phyloP scores from a whole-genome alignment of 164 flowering plant species.

The Vitis cinerea region DNA sequence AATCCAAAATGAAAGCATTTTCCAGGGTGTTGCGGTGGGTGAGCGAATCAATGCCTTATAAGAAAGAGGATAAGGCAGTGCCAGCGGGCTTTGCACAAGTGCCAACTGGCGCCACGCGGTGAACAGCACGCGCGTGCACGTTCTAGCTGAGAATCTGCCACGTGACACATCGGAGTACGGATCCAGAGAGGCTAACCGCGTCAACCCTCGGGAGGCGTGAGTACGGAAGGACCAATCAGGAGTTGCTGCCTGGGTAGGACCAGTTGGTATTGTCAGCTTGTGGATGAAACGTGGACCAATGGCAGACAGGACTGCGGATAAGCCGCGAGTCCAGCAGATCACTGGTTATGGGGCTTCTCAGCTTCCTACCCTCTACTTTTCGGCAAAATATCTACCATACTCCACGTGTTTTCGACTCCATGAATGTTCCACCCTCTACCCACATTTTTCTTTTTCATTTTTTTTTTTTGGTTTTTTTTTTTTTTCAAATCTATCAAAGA shows the following conservation, averaged over 20 bases:
- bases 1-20: too few relatives aligned
- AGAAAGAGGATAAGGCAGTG: constrained; percentile 4
- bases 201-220: background rate
- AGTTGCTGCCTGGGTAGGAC: background rate
- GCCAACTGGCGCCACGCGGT: constrained; percentile 3
- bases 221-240: constrained; percentile 1
- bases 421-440: too few relatives aligned
- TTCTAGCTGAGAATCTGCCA: background rate
- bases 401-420: too few relatives aligned
- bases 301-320: background rate
- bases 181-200: background rate
- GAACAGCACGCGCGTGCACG: background rate
- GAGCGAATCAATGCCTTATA: background rate
- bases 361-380: too few relatives aligned
- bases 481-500: too few relatives aligned
- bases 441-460: too few relatives aligned
- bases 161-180: background rate
- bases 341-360: background rate
- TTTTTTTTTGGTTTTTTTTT: too few relatives aligned
- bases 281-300: background rate
- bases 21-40: background rate
- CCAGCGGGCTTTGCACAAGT: background rate
- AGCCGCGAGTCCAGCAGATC: background rate
- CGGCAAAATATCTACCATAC: too few relatives aligned
- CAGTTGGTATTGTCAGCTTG: background rate